A percentile compares a stretch with the other conserved stretches of the same genome.
These are phyloP conservation scores for Salvia hispanica DNA, from an alignment of 257 asterid genomes.

Conservation along the genomic window DNA sequence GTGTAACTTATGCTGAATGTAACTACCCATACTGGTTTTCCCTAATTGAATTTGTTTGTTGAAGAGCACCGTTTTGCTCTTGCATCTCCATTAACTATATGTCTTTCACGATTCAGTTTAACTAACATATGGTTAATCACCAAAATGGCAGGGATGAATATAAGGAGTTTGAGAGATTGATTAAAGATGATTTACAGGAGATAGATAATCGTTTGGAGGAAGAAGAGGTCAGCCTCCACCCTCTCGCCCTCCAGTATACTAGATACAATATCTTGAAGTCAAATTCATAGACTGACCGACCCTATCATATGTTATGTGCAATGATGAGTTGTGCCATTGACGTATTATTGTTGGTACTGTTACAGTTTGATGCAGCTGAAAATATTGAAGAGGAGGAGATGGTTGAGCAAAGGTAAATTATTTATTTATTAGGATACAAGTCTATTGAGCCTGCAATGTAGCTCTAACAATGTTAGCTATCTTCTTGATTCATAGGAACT, in stretches of 20 bases:
- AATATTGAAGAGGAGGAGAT: conserved; percentile 85
- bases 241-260: neutral
- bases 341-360: conserved; percentile 27
- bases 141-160: conserved; percentile 72
- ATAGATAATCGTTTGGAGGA: conserved; percentile 91
- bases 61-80: conserved; percentile 17
- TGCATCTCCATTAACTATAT: neutral
- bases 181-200: conserved; percentile 79
- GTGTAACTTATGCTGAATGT: conserved; percentile 2
- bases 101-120: neutral
- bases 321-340: conserved; percentile 23
- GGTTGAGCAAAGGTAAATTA: conserved; percentile 72
- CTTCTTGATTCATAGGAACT: conserved; percentile 49
- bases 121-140: conserved; percentile 19
- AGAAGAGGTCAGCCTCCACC: conserved; percentile 72
- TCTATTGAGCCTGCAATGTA: conserved; percentile 18
- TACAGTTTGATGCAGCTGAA: conserved; percentile 93
- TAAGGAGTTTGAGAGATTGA: conserved; percentile 88
- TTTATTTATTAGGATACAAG: conserved; percentile 23
- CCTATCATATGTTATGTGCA: conserved; percentile 3
- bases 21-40: neutral
- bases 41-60: conserved; percentile 15
- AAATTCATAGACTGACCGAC: conserved; percentile 20
- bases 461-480: conserved; percentile 21
- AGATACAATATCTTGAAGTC: neutral